Percentiles rank a stretch among this genome's conserved stretches.
Conservation (phyloP, 2,329 filamentous ascomycete species). For the Mycocentrospora acerina region DNA sequence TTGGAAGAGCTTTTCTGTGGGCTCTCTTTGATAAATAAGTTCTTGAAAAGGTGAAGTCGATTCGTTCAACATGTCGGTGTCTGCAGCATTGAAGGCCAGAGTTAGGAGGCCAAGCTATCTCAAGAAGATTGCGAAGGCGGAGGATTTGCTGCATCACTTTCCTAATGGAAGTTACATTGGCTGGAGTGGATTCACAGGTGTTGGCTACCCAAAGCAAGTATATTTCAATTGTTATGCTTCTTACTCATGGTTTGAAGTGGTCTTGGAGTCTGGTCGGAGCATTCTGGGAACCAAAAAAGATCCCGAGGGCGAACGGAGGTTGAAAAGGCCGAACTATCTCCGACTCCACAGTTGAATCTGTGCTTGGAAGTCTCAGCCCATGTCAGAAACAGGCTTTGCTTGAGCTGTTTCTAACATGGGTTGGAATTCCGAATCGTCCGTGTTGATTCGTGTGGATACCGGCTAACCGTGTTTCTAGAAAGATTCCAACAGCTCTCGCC, state of each 20-base stretch:
- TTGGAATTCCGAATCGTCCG: no score
- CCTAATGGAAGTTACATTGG: constrained; percentile 85
- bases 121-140: constrained; percentile 74
- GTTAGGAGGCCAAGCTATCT: constrained; percentile 75
- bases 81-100: constrained; percentile 73
- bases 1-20: no score
- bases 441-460: no score
- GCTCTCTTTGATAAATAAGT: no score
- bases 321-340: constrained; percentile 26
- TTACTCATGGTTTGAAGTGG: not conserved
- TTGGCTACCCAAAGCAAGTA: constrained; percentile 81
- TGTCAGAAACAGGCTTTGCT: no score
- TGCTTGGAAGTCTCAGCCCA: constrained; percentile 7
- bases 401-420: no score
- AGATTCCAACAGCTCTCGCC: constrained; percentile 78
- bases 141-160: constrained; percentile 79
- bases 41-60: no score
- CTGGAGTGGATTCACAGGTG: constrained; percentile 89
- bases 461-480: constrained; percentile 52
- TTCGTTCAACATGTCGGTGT: constrained; percentile 54
- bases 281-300: constrained; percentile 8
- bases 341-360: constrained; percentile 15
- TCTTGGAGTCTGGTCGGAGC: constrained; percentile 4
- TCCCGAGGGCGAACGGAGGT: constrained; percentile 34
- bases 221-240: not conserved